Evolutionary conservation across 1,284 basidiomycete species (phyloP).

Genomic region (Melampsora abietis-canadensis): DNA sequence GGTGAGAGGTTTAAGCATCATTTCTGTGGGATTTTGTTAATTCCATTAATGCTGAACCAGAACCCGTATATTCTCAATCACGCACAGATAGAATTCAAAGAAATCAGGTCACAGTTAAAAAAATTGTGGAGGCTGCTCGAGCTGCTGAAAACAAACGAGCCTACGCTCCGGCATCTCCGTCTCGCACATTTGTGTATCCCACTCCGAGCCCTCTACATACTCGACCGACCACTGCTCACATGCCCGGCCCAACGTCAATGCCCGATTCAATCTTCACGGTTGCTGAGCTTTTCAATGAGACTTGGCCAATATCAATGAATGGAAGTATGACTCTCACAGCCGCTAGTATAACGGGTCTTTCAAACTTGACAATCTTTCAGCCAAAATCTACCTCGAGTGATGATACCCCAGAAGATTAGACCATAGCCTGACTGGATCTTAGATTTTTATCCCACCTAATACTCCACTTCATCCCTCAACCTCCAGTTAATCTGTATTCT

Average conservation of each 20-base stretch:
- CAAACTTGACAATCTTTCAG: too few relatives aligned
- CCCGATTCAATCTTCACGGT: neutral
- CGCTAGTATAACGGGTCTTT: too few relatives aligned
- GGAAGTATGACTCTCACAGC: too few relatives aligned
- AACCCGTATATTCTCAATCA: neutral
- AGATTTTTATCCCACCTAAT: too few relatives aligned
- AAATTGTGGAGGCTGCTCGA: neutral
- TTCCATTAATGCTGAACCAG: neutral
- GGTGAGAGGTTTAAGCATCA: neutral
- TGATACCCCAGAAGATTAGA: too few relatives aligned
- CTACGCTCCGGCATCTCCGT: neutral
- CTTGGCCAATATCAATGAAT: too few relatives aligned
- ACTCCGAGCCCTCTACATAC: neutral
- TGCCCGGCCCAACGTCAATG: neutral
- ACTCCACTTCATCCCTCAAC: too few relatives aligned
- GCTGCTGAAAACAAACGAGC: neutral
- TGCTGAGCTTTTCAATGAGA: too few relatives aligned
- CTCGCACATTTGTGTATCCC: neutral
- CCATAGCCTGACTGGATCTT: too few relatives aligned
- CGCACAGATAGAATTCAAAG: neutral
- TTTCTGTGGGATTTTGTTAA: neutral
- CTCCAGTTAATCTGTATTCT: too few relatives aligned
- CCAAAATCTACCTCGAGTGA: too few relatives aligned
- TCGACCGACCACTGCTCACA: neutral
- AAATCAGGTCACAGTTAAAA: neutral